Conservation (phyloP, 371 early-diverging fungal species). For the Mucor racemosus region DNA sequence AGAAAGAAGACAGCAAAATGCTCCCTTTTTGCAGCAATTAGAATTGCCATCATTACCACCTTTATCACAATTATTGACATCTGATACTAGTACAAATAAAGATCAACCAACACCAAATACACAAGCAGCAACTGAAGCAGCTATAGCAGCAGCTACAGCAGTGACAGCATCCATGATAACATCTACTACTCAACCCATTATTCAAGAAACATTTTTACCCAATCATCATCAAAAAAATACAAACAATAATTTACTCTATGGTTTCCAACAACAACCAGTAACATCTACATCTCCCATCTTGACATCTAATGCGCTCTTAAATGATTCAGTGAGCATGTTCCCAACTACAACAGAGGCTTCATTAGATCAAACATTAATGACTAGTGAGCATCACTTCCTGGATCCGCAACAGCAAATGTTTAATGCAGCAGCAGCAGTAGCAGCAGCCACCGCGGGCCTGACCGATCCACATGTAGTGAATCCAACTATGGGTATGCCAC, state of each 20-base stretch:
- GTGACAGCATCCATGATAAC: slow-evolving; percentile 23
- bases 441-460: slow-evolving; percentile 18
- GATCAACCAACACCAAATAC: slow-evolving; percentile 7
- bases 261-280: not conserved
- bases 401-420: slow-evolving; percentile 17
- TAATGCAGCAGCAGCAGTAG: slow-evolving; percentile 17
- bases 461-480: slow-evolving; percentile 9
- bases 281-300: slow-evolving; percentile 1
- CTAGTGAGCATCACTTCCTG: not conserved
- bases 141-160: slow-evolving; percentile 15
- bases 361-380: slow-evolving; percentile 9
- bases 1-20: slow-evolving; percentile 42
- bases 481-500: slow-evolving; percentile 12
- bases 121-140: slow-evolving; percentile 16
- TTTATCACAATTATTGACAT: slow-evolving; percentile 37
- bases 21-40: slow-evolving; percentile 37
- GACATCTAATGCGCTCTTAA: not conserved
- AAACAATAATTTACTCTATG: slow-evolving; percentile 2
- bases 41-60: slow-evolving; percentile 43
- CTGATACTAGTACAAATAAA: not conserved
- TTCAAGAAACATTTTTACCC: slow-evolving; percentile 26
- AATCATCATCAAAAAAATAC: not conserved
- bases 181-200: slow-evolving; percentile 20
- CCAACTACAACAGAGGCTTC: slow-evolving; percentile 1
- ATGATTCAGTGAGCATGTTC: not conserved